Conservation (phyloP, 148 eudicot species). For the Amaranthus cruentus region DNA sequence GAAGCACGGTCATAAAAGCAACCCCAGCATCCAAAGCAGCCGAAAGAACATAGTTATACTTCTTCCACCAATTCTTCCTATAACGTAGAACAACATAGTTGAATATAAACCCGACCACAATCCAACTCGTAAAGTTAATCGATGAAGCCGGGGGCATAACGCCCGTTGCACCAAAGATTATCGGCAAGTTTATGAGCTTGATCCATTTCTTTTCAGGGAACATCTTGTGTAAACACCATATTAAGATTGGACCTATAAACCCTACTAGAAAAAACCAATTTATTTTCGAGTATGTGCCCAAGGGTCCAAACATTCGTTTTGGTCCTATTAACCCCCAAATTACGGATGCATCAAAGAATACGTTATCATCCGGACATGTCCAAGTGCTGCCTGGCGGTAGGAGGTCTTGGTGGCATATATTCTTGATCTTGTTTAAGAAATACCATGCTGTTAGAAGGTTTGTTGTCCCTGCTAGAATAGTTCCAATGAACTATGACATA, state of each 20-base stretch:
- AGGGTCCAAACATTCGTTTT: conserved; percentile 71
- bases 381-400: conserved; percentile 88
- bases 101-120: conserved; percentile 73
- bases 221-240: conserved; percentile 77
- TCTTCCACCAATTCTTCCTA: conserved; percentile 89
- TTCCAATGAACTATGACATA: conserved; percentile 72
- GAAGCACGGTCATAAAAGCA: conserved; percentile 84
- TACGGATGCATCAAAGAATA: conserved; percentile 92
- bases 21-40: conserved; percentile 98
- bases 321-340: conserved; percentile 97
- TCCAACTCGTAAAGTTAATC: conserved; percentile 78
- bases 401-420: conserved; percentile 75
- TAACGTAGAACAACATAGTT: conserved; percentile 72
- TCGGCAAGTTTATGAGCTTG: conserved; percentile 79
- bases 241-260: conserved; percentile 63
- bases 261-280: conserved; percentile 98
- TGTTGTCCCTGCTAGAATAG: conserved; percentile 78
- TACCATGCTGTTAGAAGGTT: conserved; percentile 84
- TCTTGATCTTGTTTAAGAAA: conserved; percentile 55
- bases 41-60: conserved; percentile 85
- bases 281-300: conserved; percentile 68
- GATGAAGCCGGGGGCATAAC: conserved; percentile 87
- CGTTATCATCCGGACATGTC: conserved; percentile 84
- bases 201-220: conserved; percentile 86
- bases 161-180: conserved; percentile 79